Percentiles rank a stretch among this genome's conserved stretches.
These are phyloP conservation scores for Trypanosoma rangeli DNA, from an alignment of 208 protist species.

Conservation along the genomic window DNA sequence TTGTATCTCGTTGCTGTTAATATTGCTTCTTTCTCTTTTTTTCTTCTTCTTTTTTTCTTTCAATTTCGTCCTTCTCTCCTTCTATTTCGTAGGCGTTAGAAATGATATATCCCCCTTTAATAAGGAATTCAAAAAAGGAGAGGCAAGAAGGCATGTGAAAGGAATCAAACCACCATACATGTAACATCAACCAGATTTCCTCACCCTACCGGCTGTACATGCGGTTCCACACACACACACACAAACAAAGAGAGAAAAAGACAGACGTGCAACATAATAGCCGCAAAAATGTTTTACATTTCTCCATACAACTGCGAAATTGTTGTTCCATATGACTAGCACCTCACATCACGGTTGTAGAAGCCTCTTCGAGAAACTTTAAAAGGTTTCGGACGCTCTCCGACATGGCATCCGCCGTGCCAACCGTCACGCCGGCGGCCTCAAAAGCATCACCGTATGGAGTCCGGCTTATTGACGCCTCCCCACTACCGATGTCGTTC, in stretches of 20 bases:
- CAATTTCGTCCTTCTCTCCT: too few relatives aligned
- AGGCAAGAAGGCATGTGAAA: background rate
- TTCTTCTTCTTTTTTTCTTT: background rate
- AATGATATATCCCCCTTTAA: too few relatives aligned
- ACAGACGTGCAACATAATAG: too few relatives aligned
- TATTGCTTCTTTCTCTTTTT: background rate
- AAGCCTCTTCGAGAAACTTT: slow-evolving; percentile 14
- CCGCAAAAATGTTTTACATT: too few relatives aligned
- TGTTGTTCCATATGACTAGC: background rate
- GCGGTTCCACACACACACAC: too few relatives aligned
- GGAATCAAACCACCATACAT: background rate
- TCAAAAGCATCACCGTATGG: too few relatives aligned
- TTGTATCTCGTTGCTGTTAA: too few relatives aligned
- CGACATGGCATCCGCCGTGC: background rate
- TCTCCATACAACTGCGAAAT: background rate
- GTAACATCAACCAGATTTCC: background rate
- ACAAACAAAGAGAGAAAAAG: too few relatives aligned
- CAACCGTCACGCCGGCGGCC: background rate
- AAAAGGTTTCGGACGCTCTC: slow-evolving; percentile 14
- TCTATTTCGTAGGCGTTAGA: too few relatives aligned
- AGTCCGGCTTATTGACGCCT: too few relatives aligned
- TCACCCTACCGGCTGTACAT: background rate
- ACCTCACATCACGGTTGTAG: background rate
- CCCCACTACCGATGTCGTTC: too few relatives aligned
- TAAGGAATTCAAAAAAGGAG: too few relatives aligned